phyloP scores from a whole-genome alignment of 345 rosid species.

The Citrus maxima region DNA sequence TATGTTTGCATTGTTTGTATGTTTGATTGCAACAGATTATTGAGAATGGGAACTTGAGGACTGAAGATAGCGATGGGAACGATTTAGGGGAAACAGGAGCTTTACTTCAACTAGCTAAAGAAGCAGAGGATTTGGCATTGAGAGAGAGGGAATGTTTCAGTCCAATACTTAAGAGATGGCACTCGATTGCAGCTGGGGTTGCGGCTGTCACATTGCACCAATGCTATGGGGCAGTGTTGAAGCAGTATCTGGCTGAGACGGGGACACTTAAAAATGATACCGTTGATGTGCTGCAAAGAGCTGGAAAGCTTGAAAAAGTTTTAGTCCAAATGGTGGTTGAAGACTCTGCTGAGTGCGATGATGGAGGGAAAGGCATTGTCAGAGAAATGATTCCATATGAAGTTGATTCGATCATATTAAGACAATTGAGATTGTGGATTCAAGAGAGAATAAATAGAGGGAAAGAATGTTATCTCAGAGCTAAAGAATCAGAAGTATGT shows the following conservation, averaged over 20 bases:
- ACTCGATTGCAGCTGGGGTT: conserved; percentile 55
- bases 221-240: conserved; percentile 66
- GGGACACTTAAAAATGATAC: conserved; percentile 44
- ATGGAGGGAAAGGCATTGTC: conserved; percentile 77
- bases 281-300: conserved; percentile 64
- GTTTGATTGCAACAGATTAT: conserved; percentile 38
- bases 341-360: conserved; percentile 75
- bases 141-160: conserved; percentile 75
- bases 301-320: conserved; percentile 77
- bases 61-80: conserved; percentile 34
- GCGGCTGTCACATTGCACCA: conserved; percentile 71
- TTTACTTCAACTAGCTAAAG: conserved; percentile 59
- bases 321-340: conserved; percentile 88
- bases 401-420: conserved; percentile 59
- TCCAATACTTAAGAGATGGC: conserved; percentile 76
- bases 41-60: conserved; percentile 43
- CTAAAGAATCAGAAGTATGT: conserved; percentile 80
- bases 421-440: conserved; percentile 62
- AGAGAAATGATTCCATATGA: conserved; percentile 86
- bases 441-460: conserved; percentile 49
- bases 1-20: neutral
- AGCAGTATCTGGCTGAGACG: conserved; percentile 61
- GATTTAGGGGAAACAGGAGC: conserved; percentile 50
- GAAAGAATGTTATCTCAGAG: conserved; percentile 44
- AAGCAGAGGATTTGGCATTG: conserved; percentile 73